These are phyloP conservation scores for Camelina sativa DNA, from an alignment of 345 rosid genomes.

Conservation along the genomic window DNA sequence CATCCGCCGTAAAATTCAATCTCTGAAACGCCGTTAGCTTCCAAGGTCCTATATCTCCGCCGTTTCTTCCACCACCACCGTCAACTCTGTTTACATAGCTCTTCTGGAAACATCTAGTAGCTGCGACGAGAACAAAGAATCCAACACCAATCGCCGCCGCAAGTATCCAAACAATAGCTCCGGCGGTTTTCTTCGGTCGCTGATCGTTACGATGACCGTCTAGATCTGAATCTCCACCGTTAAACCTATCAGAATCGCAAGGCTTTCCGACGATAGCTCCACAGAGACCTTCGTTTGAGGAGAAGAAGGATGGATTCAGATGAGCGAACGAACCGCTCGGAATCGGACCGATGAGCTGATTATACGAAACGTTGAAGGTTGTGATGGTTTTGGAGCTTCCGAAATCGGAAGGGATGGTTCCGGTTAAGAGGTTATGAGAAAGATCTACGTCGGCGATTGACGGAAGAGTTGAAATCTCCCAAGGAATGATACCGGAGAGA, in stretches of 20 bases:
- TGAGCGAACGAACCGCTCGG: conserved; percentile 74
- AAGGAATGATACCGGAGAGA: conserved; percentile 77
- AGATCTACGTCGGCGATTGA: conserved; percentile 76
- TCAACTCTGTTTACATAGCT: conserved; percentile 43
- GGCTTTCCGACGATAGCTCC: conserved; percentile 64
- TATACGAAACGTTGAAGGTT: conserved; percentile 81
- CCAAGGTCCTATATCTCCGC: conserved; percentile 81
- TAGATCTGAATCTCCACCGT: conserved; percentile 45
- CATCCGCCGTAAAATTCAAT: conserved; percentile 87
- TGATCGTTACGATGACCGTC: conserved; percentile 49
- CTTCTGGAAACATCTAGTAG: conserved; percentile 71
- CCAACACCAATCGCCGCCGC: conserved; percentile 90
- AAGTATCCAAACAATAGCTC: conserved; percentile 91
- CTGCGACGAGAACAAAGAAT: conserved; percentile 75
- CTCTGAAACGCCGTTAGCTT: conserved; percentile 91
- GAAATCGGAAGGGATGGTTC: conserved; percentile 84
- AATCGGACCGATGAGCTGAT: conserved; percentile 72
- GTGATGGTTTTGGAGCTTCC: conserved; percentile 77
- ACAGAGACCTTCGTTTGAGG: conserved; percentile 80
- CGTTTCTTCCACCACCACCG: conserved; percentile 43
- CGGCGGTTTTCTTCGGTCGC: conserved; percentile 65
- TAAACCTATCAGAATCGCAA: conserved; percentile 50
- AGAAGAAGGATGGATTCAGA: conserved; percentile 78
- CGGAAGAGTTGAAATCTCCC: conserved; percentile 81
- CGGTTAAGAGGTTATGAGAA: conserved; percentile 75